Base-by-base conservation (phyloP, 371 early-diverging fungal genomes). In the Circinella umbellata region DNA sequence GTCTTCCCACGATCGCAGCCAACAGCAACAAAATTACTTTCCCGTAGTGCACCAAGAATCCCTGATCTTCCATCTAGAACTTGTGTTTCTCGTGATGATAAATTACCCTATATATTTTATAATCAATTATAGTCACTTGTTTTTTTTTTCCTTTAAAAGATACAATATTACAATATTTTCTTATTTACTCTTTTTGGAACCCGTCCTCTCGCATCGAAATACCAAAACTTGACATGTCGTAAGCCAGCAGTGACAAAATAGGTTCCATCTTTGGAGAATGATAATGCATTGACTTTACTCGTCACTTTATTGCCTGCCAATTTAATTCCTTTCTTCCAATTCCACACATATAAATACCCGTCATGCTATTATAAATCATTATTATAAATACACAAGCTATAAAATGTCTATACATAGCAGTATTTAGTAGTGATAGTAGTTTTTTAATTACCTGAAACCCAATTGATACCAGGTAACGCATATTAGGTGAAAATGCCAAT, bases 181-280 rank as follows among this genome's bases (percentile, higher is more conserved):
- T 27, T 27, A 27, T 27, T 27, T 57, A 82, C 81, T 72, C 74
- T 73, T 76, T 84, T 81, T 35, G 79, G 79, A 42, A 77, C 69
- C 39, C 79, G 72, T 34, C 84, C 82, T 51, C 78, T 75, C 11
- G 79, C 68, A 73, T 90, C 89, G 47, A 93, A 78, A 70, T 90
- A 88, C 95, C 95, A 95, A 76, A 89, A 94, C 72, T 92, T 93
- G 74, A 93, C 85, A 76, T 94, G 94, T 35, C 93, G 76, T 61
- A 89, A 67, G 0, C 95, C 95, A 46, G 89, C 93, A 4, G 95
- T 94, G 66, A 93, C 90, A 83, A 93, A 93, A 66, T 83, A 92
- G 1, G 82, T 73, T 2, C 93, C 92, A 64, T 89, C 84, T 46
- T 82, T 78, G 27, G 91, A 86, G 69, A 94, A 93, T 1, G 89